These are phyloP conservation scores for Pulveroboletus sp. DNA, from an alignment of 768 basidiomycete genomes.

Conservation along the genomic window DNA sequence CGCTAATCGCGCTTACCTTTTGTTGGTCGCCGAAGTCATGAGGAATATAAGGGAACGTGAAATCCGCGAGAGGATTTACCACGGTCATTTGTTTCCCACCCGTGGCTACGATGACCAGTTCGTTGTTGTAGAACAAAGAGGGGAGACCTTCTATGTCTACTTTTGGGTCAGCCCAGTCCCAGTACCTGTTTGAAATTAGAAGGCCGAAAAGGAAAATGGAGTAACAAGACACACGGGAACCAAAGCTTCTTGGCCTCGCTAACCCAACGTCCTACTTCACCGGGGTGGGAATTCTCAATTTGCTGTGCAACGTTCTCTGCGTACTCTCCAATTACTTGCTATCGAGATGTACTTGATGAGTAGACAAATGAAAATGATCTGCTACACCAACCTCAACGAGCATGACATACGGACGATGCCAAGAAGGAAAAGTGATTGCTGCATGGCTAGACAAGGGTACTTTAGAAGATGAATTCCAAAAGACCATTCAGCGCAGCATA, in stretches of 20 bases:
- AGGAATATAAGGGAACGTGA: constrained; percentile 14
- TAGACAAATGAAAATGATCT: background rate
- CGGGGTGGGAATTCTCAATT: constrained; percentile 19
- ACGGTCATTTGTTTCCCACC: constrained; percentile 8
- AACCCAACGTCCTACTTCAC: constrained; percentile 18
- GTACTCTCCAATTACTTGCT: constrained; percentile 28
- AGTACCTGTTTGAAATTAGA: constrained; percentile 16
- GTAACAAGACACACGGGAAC: constrained; percentile 23
- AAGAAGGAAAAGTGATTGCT: constrained; percentile 19
- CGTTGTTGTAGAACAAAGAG: constrained; percentile 14
- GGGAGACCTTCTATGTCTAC: constrained; percentile 19
- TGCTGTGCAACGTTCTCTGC: constrained; percentile 22
- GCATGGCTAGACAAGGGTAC: constrained; percentile 12
- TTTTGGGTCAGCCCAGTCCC: constrained; percentile 27
- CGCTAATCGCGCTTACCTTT: constrained; percentile 2
- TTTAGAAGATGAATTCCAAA: background rate
- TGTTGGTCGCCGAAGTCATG: constrained; percentile 15
- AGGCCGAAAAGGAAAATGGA: background rate
- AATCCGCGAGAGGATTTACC: constrained; percentile 18
- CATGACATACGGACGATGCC: constrained; percentile 29
- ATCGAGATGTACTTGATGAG: background rate
- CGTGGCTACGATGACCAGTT: constrained; percentile 6
- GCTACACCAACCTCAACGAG: constrained; percentile 20
- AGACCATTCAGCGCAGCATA: constrained; percentile 2
- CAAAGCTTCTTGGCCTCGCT: constrained; percentile 20